Percentiles rank a stretch among this genome's conserved stretches.
Evolutionary conservation across 2,329 filamentous ascomycete species (phyloP).

Genomic region (Akanthomyces muscarius): DNA sequence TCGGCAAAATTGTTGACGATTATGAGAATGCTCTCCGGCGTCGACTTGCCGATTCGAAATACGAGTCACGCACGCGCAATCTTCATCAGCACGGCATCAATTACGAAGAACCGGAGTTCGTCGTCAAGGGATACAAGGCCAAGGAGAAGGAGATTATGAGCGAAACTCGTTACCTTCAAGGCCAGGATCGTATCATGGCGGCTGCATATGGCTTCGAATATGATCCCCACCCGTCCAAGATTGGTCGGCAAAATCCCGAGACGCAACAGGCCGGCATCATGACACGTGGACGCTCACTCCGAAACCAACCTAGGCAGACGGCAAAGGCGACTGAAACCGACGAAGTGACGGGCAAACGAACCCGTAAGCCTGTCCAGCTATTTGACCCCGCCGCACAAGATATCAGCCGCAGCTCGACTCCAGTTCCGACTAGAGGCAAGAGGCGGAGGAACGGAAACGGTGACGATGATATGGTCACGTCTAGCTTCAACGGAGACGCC

Average conservation of each 20-base stretch:
- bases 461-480: constrained; percentile 27
- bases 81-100: constrained; percentile 38
- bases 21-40: constrained; percentile 54
- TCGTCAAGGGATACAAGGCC: constrained; percentile 50
- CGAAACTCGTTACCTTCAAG: constrained; percentile 44
- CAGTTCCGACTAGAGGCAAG: constrained; percentile 34
- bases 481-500: constrained; percentile 33
- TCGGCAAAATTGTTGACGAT: constrained; percentile 51
- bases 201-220: constrained; percentile 59
- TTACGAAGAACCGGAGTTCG: constrained; percentile 49
- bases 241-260: constrained; percentile 56
- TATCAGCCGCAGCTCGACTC: constrained; percentile 49
- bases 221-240: constrained; percentile 53
- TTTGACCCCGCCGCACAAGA: constrained; percentile 50
- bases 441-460: constrained; percentile 31
- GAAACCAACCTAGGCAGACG: constrained; percentile 55
- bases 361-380: constrained; percentile 48
- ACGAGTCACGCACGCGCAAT: constrained; percentile 43
- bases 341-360: constrained; percentile 49
- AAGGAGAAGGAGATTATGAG: constrained; percentile 40
- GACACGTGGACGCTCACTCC: constrained; percentile 49
- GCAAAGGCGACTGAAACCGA: constrained; percentile 55
- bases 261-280: constrained; percentile 48
- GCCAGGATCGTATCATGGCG: constrained; percentile 56
- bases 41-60: constrained; percentile 44